Conservation (phyloP, 176 grass and related monocot genomes). For the Ananas comosus region DNA sequence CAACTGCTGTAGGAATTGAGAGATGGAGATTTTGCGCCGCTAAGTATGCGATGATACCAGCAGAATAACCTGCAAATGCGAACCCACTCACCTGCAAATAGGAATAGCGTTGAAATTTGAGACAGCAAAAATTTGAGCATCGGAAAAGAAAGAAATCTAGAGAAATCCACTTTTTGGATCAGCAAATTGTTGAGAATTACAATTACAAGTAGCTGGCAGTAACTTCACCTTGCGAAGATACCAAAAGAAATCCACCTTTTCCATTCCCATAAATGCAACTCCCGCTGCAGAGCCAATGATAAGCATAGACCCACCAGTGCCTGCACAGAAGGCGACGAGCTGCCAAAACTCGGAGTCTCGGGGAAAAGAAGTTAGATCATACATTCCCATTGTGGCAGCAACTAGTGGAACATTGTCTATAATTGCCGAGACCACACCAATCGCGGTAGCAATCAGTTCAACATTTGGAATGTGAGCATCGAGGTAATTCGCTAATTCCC, state of each 20-base stretch:
- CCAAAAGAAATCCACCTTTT: constrained; percentile 99
- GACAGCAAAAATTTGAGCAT: constrained; percentile 5
- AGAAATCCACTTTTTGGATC: background rate
- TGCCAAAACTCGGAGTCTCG: constrained; percentile 96
- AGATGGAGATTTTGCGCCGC: constrained; percentile 47
- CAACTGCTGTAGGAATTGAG: constrained; percentile 52
- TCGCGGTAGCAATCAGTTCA: constrained; percentile 78
- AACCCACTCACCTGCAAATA: constrained; percentile 80
- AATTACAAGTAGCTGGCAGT: too few relatives aligned
- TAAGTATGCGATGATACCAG: constrained; percentile 71
- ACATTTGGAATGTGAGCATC: constrained; percentile 67
- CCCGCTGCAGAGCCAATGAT: constrained; percentile 95
- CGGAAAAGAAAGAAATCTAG: background rate
- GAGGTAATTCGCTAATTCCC: constrained; percentile 83
- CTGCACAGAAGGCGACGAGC: constrained; percentile 89
- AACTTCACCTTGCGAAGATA: constrained; percentile 82
- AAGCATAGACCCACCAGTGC: constrained; percentile 93
- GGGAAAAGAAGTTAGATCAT: constrained; percentile 73
- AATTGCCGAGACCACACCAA: constrained; percentile 79
- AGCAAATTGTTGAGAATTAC: constrained; percentile 2
- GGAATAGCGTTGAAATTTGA: constrained; percentile 8
- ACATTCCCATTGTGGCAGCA: constrained; percentile 96
- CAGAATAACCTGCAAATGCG: constrained; percentile 87
- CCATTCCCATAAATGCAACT: constrained; percentile 97
- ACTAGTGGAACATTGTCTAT: constrained; percentile 98